Conservation (phyloP, 257 asterid genomes). For the Primulina tabacum region DNA sequence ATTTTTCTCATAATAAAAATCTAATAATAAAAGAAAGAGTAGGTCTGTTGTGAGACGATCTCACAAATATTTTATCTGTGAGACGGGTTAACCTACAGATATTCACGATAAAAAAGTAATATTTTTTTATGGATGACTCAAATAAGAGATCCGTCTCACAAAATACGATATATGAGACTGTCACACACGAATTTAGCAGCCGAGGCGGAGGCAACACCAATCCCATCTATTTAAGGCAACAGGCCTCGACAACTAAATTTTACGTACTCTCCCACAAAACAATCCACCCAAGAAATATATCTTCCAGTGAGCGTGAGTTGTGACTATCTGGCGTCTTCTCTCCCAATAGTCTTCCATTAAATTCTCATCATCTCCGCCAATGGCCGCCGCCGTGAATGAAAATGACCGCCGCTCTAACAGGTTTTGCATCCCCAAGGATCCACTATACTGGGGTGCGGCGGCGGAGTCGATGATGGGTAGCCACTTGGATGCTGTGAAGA, state of each 20-base stretch:
- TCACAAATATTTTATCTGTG: too few relatives aligned
- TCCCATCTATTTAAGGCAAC: background rate
- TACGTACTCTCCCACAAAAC: background rate
- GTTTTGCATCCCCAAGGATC: background rate
- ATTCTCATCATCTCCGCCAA: background rate
- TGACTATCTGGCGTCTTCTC: background rate
- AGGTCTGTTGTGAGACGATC: too few relatives aligned
- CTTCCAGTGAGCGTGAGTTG: background rate
- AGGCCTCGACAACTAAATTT: background rate
- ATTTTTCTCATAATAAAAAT: too few relatives aligned
- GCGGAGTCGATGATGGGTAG: slow-evolving; percentile 16
- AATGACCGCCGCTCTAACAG: background rate
- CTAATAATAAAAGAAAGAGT: too few relatives aligned
- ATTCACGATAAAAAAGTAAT: too few relatives aligned
- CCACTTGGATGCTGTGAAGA: slow-evolving; percentile 14
- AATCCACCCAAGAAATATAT: background rate
- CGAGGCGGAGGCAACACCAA: too few relatives aligned
- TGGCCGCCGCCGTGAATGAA: background rate
- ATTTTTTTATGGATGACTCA: too few relatives aligned
- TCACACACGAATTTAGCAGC: too few relatives aligned
- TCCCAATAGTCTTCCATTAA: background rate
- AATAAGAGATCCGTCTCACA: too few relatives aligned
- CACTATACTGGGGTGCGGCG: slow-evolving; percentile 9
- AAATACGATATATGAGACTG: too few relatives aligned
- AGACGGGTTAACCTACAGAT: too few relatives aligned